These are phyloP conservation scores for Teunomyces barrocoloradensis DNA, from an alignment of 805 yeast species.

Conservation along the genomic window DNA sequence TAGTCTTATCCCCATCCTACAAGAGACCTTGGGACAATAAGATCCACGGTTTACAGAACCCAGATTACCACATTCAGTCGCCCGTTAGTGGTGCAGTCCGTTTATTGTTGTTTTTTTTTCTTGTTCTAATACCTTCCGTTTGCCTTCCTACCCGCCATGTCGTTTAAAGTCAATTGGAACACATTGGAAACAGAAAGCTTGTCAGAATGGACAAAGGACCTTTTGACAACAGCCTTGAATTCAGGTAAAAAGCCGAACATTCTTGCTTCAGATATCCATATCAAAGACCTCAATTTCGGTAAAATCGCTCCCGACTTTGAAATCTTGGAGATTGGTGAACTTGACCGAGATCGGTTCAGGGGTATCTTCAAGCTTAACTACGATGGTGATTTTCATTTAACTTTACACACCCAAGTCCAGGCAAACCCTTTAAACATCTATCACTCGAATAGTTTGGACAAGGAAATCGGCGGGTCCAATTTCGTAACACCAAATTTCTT, in stretches of 20 bases:
- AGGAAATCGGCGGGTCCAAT: slow-evolving; percentile 28
- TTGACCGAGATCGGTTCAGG: slow-evolving; percentile 70
- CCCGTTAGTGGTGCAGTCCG: neutral
- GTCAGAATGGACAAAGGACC: slow-evolving; percentile 58
- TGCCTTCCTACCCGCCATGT: slow-evolving; percentile 42
- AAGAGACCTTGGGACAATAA: neutral
- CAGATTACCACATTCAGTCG: no score
- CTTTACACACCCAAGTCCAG: slow-evolving; percentile 75
- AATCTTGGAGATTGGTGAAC: slow-evolving; percentile 78
- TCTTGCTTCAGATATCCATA: slow-evolving; percentile 64
- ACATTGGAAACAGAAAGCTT: slow-evolving; percentile 65
- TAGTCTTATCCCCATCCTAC: neutral
- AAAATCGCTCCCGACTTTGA: slow-evolving; percentile 71
- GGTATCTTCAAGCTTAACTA: slow-evolving; percentile 80
- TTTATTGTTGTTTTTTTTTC: neutral
- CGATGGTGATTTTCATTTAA: slow-evolving; percentile 71
- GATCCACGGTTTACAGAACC: neutral
- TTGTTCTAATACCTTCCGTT: neutral
- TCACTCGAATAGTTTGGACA: slow-evolving; percentile 40
- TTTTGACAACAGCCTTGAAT: slow-evolving; percentile 69
- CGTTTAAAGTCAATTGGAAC: slow-evolving; percentile 77
- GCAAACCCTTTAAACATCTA: slow-evolving; percentile 81
- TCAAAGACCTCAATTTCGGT: slow-evolving; percentile 71
- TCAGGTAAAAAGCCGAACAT: slow-evolving; percentile 70
- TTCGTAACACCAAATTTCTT: slow-evolving; percentile 69